Base-by-base conservation (phyloP, 495 filamentous ascomycete genomes). In the Cercophora scortea region DNA sequence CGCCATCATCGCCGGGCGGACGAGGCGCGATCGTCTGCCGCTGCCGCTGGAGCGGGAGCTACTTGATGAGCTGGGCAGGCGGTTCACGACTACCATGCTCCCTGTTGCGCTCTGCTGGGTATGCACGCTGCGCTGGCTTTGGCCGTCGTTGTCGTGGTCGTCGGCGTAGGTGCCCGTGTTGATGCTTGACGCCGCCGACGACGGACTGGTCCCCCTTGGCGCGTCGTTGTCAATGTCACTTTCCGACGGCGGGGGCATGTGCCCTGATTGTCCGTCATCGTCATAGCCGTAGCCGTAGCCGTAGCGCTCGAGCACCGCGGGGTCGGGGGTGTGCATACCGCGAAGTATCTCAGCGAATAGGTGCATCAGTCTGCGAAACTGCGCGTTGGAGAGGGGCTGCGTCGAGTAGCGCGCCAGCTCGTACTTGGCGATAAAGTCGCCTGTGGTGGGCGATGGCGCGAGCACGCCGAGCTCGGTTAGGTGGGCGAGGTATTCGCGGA, bases 361-460 rank as follows among this genome's bases (percentile, higher is more conserved):
- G 48, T 81, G 79, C 91, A 97, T 95, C 50, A 98, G 69, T 5
- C 68, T 65, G n/a, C 87, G 76, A 61, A 98, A 97, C 47, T 89
- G 79, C 0, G 64, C 50, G 58, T 93, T 88, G 11, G 68, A 66
- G 15, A 80, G 49, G 3, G 75, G 68, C 15, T 60, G 61, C 0
- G 77, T 70, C 0, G 86, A 89, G 67, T 95, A 98, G 32, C 93
- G 79, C 0, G 91, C 89, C 35, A 76, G 71, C 71, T 98, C 93
- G 67, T 96, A 98, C 8, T 78, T 67, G 1, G 71, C 62, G 15
- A 97, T 66, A 59, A 98, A 98, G 1, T 79, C 69, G 0, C 69
- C 68, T 0, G 76, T 79, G 0, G 81, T 63, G 19, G 73, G 74
- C 2, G 80, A 73, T 1, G 79, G 75, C 8, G 75, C 69, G 43